Base-by-base conservation (phyloP, 2,329 filamentous ascomycete genomes). In the Thelonectria discophora region DNA sequence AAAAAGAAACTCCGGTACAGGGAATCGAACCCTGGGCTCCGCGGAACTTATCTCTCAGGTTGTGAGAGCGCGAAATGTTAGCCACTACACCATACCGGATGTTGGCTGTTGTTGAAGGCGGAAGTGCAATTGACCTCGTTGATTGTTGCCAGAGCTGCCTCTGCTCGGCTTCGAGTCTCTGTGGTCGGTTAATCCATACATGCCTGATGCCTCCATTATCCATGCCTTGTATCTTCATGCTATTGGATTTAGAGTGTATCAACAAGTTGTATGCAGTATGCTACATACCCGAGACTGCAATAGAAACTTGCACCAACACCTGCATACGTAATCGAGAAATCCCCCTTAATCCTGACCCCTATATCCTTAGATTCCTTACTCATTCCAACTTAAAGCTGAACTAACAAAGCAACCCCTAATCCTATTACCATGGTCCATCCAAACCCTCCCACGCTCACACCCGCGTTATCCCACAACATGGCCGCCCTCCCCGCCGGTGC, bases 401-500 rank as follows among this genome's bases (percentile, higher is more conserved):
- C 12, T n/a, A 21, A 56, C 17, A 32, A 3, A 42, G 21, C 5
- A 30, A 21, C n/a, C 3, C 43, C 43, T 12, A 56, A 3, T 3
- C 32, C 24, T 12, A 43, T 9, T 3, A 10, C 30, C 12, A 42
- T 17, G 7, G 24, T 15, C 45, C 53, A 56, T 4, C 32, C 27
- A 39, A 24, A 30, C 30, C 32, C 32, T 9, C 52, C 42, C 5
- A 32, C 17, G 4, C 53, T 20, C 20, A 39, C 0, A 10, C 43
- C 55, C n/a, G 37, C 46, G 49, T 63, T 68, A 5, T 72, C 54
- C 21, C 30, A 63, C n/a, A 81, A 20, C 32, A 56, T 17, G 5
- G 32, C 78, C 10, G 78, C 71, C 57, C 73, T 74, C 15, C 80
- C 80, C 20, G 72, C 62, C 43, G 21, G 21, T 6, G 71, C 70